These are phyloP conservation scores for Venturia carpophila DNA, from an alignment of 2,329 filamentous ascomycete genomes.

Conservation along the genomic window DNA sequence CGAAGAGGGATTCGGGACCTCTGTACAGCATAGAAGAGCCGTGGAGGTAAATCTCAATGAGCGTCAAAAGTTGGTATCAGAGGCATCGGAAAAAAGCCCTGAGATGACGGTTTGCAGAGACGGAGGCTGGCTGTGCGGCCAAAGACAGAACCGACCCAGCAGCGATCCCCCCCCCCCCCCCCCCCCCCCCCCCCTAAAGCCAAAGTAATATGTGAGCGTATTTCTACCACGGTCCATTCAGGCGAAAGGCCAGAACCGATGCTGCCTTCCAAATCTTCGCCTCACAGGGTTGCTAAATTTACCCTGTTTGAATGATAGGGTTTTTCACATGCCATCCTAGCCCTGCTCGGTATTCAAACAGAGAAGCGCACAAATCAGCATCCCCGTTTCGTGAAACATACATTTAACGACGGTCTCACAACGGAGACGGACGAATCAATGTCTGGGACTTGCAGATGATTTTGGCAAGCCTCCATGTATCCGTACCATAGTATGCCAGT, in stretches of 20 bases:
- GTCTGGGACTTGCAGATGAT: neutral
- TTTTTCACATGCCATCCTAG: neutral
- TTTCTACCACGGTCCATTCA: neutral
- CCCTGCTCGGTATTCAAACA: neutral
- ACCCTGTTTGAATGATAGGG: constrained; percentile 7
- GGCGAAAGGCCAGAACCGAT: neutral
- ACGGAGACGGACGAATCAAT: constrained; percentile 7
- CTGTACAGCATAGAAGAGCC: neutral
- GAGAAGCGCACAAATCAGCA: neutral
- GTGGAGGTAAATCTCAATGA: neutral
- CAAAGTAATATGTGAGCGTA: constrained; percentile 5
- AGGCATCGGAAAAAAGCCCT: neutral
- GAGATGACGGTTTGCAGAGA: neutral
- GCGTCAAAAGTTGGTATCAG: neutral
- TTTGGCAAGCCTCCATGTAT: neutral
- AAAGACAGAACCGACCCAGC: neutral
- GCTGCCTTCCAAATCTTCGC: neutral
- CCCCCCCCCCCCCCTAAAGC: neutral
- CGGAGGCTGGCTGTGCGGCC: neutral
- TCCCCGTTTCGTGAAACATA: neutral
- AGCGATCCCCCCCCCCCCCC: neutral
- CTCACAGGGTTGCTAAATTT: neutral
- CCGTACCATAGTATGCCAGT: neutral
- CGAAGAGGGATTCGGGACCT: neutral
- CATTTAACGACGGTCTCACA: neutral